phyloP scores from a whole-genome alignment of 2,329 filamentous ascomycete species.

The Ophiosphaerella korrae region DNA sequence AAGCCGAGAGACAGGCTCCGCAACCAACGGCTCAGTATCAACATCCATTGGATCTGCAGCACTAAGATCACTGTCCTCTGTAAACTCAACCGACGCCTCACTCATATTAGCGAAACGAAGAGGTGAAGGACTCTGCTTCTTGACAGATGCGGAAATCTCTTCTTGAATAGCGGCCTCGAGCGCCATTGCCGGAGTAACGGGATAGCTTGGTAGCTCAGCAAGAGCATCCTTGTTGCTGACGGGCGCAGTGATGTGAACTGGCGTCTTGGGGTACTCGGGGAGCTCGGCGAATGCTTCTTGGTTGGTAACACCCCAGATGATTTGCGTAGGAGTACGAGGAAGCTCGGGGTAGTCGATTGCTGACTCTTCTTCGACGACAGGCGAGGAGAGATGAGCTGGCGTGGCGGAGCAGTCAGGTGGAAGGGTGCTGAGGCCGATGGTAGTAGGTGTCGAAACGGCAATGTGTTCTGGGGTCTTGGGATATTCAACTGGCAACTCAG shows the following conservation, averaged over 20 bases:
- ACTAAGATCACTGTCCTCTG: constrained; percentile 19
- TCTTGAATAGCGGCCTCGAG: constrained; percentile 34
- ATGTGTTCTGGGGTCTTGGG: constrained; percentile 19
- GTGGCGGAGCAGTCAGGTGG: constrained; percentile 3
- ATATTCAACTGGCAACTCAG: constrained; percentile 19
- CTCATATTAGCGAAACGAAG: constrained; percentile 11
- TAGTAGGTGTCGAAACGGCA: constrained; percentile 1
- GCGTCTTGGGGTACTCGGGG: constrained; percentile 30
- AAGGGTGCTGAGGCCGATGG: constrained; percentile 7
- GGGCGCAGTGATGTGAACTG: constrained; percentile 26
- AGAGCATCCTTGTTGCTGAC: constrained; percentile 25
- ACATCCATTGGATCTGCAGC: constrained; percentile 18
- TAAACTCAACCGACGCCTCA: constrained; percentile 20
- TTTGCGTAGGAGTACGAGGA: constrained; percentile 10
- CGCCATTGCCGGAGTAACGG: constrained; percentile 27
- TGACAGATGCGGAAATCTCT: constrained; percentile 31
- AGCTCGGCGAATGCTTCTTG: constrained; percentile 27
- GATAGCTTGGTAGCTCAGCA: constrained; percentile 29
- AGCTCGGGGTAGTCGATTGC: neutral
- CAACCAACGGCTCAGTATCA: constrained; percentile 12
- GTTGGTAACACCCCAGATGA: constrained; percentile 16
- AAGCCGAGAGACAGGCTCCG: constrained; percentile 14
- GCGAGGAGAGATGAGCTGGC: constrained; percentile 4
- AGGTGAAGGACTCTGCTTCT: constrained; percentile 34
- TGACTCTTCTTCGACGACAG: constrained; percentile 5